phyloP scores from a whole-genome alignment of 1,284 basidiomycete genomes.

The Agaricales sp. region DNA sequence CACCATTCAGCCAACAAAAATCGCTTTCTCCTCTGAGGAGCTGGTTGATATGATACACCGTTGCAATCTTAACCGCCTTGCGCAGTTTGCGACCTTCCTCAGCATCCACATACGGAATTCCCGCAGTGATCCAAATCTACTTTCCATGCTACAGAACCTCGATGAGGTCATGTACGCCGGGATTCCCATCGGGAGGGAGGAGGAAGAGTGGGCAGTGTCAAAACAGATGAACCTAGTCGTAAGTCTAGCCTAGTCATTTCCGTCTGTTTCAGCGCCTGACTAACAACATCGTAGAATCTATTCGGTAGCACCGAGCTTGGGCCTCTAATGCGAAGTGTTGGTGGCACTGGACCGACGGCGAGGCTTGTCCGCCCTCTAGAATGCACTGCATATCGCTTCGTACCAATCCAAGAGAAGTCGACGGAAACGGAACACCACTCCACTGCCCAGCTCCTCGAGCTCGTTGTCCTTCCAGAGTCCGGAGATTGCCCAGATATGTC shows the following conservation, averaged over 20 bases:
- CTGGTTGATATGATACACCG: slow-evolving; percentile 57
- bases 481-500: slow-evolving; percentile 56
- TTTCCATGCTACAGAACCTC: slow-evolving; percentile 41
- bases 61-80: slow-evolving; percentile 59
- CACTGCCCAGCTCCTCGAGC: slow-evolving; percentile 43
- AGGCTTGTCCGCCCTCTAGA: slow-evolving; percentile 42
- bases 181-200: slow-evolving; percentile 47
- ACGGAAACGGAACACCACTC: slow-evolving; percentile 35
- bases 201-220: slow-evolving; percentile 52
- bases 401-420: slow-evolving; percentile 32
- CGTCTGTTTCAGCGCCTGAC: slow-evolving; percentile 9
- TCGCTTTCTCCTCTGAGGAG: slow-evolving; percentile 57
- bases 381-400: slow-evolving; percentile 47
- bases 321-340: slow-evolving; percentile 47
- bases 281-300: slow-evolving; percentile 34
- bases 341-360: slow-evolving; percentile 31
- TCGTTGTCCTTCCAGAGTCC: slow-evolving; percentile 53
- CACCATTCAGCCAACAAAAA: slow-evolving; percentile 54
- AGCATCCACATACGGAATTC: slow-evolving; percentile 49
- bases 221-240: slow-evolving; percentile 49
- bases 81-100: slow-evolving; percentile 61
- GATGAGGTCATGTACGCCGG: slow-evolving; percentile 56
- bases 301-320: slow-evolving; percentile 69
- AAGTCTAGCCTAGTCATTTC: slow-evolving; percentile 14
- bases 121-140: slow-evolving; percentile 47